Evolutionary conservation across 1,139 yeast species (phyloP).

Genomic region (Taphrina communis): DNA sequence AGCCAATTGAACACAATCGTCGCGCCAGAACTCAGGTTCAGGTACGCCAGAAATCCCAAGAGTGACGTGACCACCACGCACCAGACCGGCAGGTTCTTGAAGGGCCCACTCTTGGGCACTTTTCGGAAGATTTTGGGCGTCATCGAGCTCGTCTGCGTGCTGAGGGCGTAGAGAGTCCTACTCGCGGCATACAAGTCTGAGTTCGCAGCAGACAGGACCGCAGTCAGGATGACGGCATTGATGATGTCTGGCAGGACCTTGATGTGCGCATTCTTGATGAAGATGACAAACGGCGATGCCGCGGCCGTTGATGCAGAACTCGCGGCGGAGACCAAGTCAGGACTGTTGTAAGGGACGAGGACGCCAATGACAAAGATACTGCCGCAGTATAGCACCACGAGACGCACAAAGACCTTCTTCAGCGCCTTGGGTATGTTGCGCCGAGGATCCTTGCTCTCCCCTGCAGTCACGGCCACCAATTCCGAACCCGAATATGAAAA

Average conservation of each 20-base stretch:
- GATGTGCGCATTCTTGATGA: slow-evolving; percentile 71
- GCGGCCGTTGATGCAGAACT: slow-evolving; percentile 54
- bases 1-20: slow-evolving; percentile 80
- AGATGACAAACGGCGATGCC: slow-evolving; percentile 79
- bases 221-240: slow-evolving; percentile 73
- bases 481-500: slow-evolving; percentile 78
- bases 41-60: slow-evolving; percentile 62
- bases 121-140: slow-evolving; percentile 66
- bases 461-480: slow-evolving; percentile 84
- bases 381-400: slow-evolving; percentile 77
- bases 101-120: slow-evolving; percentile 62
- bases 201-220: slow-evolving; percentile 75
- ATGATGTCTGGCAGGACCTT: slow-evolving; percentile 72
- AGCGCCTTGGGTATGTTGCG: slow-evolving; percentile 84
- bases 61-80: slow-evolving; percentile 57
- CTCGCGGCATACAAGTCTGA: slow-evolving; percentile 71
- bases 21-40: slow-evolving; percentile 70
- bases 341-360: slow-evolving; percentile 78
- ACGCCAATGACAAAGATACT: slow-evolving; percentile 68
- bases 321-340: slow-evolving; percentile 51
- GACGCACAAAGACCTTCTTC: slow-evolving; percentile 79
- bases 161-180: slow-evolving; percentile 65
- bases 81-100: slow-evolving; percentile 57
- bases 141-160: slow-evolving; percentile 58
- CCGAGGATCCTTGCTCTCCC: slow-evolving; percentile 84